These are phyloP conservation scores for Tylopilus rubrobrunneus DNA, from an alignment of 768 basidiomycete genomes.

Conservation along the genomic window DNA sequence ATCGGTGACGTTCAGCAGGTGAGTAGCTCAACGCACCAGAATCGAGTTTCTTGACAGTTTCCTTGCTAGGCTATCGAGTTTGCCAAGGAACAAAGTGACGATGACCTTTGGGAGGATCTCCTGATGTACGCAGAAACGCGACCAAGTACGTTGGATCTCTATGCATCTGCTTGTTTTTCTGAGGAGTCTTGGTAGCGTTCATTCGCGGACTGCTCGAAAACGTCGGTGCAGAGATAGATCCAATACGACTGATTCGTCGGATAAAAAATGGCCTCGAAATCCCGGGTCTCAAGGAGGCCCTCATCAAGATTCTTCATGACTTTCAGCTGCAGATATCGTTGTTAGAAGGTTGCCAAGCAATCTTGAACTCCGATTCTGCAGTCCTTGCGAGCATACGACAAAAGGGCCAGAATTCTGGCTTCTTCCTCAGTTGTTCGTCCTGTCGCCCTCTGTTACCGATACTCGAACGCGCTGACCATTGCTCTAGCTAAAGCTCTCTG, in stretches of 20 bases:
- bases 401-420: slow-evolving; percentile 74
- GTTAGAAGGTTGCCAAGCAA: slow-evolving; percentile 86
- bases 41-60: not conserved
- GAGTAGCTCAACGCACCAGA: slow-evolving; percentile 19
- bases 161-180: not conserved
- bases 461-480: not conserved
- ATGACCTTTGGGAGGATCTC: slow-evolving; percentile 97
- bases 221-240: slow-evolving; percentile 93
- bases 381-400: slow-evolving; percentile 67
- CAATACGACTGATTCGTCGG: slow-evolving; percentile 87
- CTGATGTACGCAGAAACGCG: slow-evolving; percentile 91
- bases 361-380: slow-evolving; percentile 79
- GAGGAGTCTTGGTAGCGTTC: slow-evolving; percentile 53
- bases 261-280: slow-evolving; percentile 97
- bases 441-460: not conserved
- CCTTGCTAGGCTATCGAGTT: slow-evolving; percentile 85
- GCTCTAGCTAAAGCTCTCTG: slow-evolving; percentile 58
- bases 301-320: slow-evolving; percentile 96
- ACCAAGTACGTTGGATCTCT: slow-evolving; percentile 52
- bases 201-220: slow-evolving; percentile 94
- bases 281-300: slow-evolving; percentile 86
- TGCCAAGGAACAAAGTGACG: slow-evolving; percentile 94
- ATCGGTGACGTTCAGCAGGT: slow-evolving; percentile 90
- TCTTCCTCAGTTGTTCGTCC: slow-evolving; percentile 65
- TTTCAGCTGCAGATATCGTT: slow-evolving; percentile 93